These are phyloP conservation scores for Alternaria metachromatica DNA, from an alignment of 2,329 filamentous ascomycete genomes.

Conservation along the genomic window DNA sequence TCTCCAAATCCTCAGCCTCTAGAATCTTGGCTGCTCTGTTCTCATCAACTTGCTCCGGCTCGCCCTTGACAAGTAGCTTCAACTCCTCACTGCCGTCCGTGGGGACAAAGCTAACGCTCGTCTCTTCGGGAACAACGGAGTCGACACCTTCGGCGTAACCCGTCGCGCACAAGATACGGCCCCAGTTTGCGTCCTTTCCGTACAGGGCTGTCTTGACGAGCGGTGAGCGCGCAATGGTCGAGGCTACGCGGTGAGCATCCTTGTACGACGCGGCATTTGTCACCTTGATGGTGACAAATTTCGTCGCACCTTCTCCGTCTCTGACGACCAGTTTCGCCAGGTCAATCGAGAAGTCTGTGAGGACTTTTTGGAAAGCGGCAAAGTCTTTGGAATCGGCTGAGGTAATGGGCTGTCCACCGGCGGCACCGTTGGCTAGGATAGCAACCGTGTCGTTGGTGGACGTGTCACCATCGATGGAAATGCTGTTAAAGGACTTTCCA, in stretches of 20 bases:
- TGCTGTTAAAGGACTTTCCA: constrained; percentile 90
- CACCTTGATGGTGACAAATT: constrained; percentile 94
- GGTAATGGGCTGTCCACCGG: constrained; percentile 71
- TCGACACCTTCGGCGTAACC: constrained; percentile 76
- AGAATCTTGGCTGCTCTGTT: constrained; percentile 77
- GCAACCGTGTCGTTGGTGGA: constrained; percentile 97
- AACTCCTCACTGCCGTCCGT: constrained; percentile 78
- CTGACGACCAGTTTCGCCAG: constrained; percentile 92
- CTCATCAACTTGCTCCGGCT: constrained; percentile 82
- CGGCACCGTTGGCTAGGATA: constrained; percentile 92
- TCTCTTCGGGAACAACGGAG: constrained; percentile 71
- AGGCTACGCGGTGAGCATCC: constrained; percentile 80
- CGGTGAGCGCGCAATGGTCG: constrained; percentile 86
- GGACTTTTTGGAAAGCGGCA: constrained; percentile 70
- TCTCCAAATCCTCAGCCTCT: constrained; percentile 77
- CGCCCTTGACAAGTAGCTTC: constrained; percentile 77
- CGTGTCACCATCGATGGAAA: constrained; percentile 95
- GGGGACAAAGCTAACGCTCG: constrained; percentile 80
- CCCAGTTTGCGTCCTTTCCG: constrained; percentile 98
- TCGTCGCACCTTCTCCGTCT: constrained; percentile 96
- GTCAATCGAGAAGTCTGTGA: constrained; percentile 80
- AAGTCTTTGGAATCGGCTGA: constrained; percentile 67
- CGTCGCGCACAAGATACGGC: constrained; percentile 91
- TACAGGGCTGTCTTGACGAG: constrained; percentile 98
- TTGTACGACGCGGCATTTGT: constrained; percentile 72